Conservation (phyloP, 495 filamentous ascomycete genomes). For the Stereocaulon alpinum region DNA sequence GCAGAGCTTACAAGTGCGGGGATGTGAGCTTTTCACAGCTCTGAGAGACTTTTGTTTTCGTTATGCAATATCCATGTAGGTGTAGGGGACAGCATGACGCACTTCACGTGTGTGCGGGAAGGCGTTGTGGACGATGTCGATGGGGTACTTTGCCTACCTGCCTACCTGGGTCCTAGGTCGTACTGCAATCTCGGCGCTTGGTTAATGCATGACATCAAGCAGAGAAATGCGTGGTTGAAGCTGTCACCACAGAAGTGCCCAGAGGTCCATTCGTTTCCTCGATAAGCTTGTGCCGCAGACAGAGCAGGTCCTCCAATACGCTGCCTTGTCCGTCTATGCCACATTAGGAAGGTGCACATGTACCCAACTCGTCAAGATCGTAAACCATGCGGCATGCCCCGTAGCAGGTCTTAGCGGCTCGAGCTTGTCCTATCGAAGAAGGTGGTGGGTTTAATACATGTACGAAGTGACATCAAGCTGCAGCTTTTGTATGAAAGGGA, state of each 20-base stretch:
- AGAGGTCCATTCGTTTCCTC: not conserved
- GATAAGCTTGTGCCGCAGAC: not conserved
- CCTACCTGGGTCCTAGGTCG: not conserved
- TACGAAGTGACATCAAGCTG: no score
- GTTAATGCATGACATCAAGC: not conserved
- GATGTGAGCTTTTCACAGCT: not conserved
- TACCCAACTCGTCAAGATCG: not conserved
- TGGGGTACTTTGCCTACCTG: not conserved
- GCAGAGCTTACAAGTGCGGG: not conserved
- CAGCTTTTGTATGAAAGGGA: no score
- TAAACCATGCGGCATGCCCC: not conserved
- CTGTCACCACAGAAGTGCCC: not conserved
- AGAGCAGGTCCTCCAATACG: not conserved
- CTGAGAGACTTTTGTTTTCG: not conserved
- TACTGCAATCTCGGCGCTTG: not conserved
- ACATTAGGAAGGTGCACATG: constrained; percentile 12
- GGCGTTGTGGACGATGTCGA: not conserved
- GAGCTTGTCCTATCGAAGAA: not conserved
- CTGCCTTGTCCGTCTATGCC: not conserved
- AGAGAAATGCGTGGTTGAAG: not conserved
- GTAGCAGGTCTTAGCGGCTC: not conserved
- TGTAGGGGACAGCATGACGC: not conserved
- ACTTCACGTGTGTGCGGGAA: not conserved
- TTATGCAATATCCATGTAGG: not conserved
- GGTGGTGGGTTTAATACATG: not conserved